Percentiles rank a stretch among this genome's conserved stretches.
phyloP scores from a whole-genome alignment of 345 rosid species.

The Cardamine chenopodiifolia region DNA sequence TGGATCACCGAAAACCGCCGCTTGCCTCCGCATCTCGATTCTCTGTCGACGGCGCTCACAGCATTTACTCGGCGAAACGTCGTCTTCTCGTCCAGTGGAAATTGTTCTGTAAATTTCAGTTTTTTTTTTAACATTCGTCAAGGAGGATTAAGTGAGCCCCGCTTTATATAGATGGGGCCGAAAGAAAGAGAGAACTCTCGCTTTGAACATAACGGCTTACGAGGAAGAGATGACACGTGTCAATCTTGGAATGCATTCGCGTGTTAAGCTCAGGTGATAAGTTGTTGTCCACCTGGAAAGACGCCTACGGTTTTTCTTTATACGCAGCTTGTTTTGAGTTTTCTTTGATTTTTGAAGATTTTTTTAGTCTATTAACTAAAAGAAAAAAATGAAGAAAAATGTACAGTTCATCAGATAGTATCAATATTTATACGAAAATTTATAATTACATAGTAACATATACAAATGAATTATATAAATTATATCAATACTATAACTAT shows the following conservation, averaged over 20 bases:
- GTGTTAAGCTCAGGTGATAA: conserved; percentile 40
- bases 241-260: not conserved
- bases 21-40: conserved; percentile 58
- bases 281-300: conserved; percentile 35
- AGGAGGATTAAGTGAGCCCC: not conserved
- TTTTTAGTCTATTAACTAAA: not conserved
- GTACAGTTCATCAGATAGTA: no score
- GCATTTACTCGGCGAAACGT: conserved; percentile 44
- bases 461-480: no score
- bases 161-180: conserved; percentile 27
- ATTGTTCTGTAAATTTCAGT: conserved; percentile 33
- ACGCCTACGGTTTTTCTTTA: conserved; percentile 12
- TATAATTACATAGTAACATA: no score
- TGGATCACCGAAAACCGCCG: conserved; percentile 32
- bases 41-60: conserved; percentile 46
- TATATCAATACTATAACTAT: no score
- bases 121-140: conserved; percentile 17
- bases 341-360: not conserved
- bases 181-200: not conserved
- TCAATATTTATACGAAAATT: no score
- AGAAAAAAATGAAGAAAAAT: no score
- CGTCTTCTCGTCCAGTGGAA: conserved; percentile 32
- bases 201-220: conserved; percentile 30
- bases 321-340: conserved; percentile 12
- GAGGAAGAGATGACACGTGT: conserved; percentile 33